A percentile compares a stretch with the other conserved stretches of the same genome.
Evolutionary conservation across 768 basidiomycete species (phyloP).

Genomic region (Rhizopogon vulgaris): DNA sequence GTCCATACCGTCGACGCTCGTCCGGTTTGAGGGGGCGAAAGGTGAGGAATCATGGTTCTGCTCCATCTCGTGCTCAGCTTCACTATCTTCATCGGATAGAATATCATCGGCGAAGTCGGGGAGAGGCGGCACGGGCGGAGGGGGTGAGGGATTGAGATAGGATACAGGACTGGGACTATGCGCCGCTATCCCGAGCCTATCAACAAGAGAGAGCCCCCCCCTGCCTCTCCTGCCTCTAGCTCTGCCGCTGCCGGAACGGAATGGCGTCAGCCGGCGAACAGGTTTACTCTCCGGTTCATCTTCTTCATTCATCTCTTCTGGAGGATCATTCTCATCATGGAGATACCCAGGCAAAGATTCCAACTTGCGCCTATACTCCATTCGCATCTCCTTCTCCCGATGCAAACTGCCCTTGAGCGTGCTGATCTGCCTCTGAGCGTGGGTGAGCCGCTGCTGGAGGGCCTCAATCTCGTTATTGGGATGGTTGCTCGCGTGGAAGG

Average conservation of each 20-base stretch:
- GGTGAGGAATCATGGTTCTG: slow-evolving; percentile 34
- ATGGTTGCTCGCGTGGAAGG: slow-evolving; percentile 68
- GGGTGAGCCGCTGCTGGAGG: slow-evolving; percentile 73
- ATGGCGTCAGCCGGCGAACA: slow-evolving; percentile 45
- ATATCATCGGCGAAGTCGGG: slow-evolving; percentile 21
- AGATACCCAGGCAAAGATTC: slow-evolving; percentile 33
- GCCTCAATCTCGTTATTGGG: slow-evolving; percentile 79
- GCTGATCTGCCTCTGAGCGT: slow-evolving; percentile 80
- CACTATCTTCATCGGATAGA: slow-evolving; percentile 18
- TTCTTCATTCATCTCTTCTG: slow-evolving; percentile 41
- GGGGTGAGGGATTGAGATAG: slow-evolving; percentile 29
- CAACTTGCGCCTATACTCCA: slow-evolving; percentile 56
- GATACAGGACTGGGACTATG: slow-evolving; percentile 43
- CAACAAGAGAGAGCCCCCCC: slow-evolving; percentile 49
- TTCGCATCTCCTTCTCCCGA: slow-evolving; percentile 77
- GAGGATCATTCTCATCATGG: slow-evolving; percentile 32
- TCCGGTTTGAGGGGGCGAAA: slow-evolving; percentile 48
- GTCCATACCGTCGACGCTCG: slow-evolving; percentile 83
- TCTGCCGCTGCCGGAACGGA: slow-evolving; percentile 40
- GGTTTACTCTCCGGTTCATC: slow-evolving; percentile 32
- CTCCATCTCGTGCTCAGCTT: slow-evolving; percentile 18
- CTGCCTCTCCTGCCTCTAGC: slow-evolving; percentile 48
- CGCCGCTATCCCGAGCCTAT: slow-evolving; percentile 56
- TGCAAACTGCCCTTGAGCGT: slow-evolving; percentile 75
- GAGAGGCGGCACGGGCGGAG: slow-evolving; percentile 28